Evolutionary conservation across 176 grass and related monocot genomes (phyloP).

Genomic region (Lolium rigidum): DNA sequence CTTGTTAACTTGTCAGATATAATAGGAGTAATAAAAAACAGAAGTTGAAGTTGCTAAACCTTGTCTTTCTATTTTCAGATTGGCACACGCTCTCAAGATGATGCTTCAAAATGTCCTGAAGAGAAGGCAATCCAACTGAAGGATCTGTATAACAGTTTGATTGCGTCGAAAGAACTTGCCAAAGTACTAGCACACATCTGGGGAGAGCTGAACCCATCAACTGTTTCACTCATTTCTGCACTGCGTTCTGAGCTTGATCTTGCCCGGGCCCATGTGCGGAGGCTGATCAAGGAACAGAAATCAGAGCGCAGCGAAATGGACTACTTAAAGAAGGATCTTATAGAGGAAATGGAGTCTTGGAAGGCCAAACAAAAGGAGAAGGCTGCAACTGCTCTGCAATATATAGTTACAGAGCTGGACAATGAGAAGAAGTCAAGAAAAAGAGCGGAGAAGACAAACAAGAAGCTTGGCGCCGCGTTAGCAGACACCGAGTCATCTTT

Average conservation of each 20-base stretch:
- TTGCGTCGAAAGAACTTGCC: slow-evolving; percentile 78
- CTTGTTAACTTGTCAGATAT: not conserved
- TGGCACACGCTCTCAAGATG: slow-evolving; percentile 36
- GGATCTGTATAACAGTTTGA: slow-evolving; percentile 64
- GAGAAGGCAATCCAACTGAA: slow-evolving; percentile 45
- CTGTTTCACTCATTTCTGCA: slow-evolving; percentile 64
- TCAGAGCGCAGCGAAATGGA: slow-evolving; percentile 29
- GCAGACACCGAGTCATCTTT: slow-evolving; percentile 57
- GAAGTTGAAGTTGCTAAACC: slow-evolving; percentile 4
- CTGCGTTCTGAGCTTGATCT: slow-evolving; percentile 66
- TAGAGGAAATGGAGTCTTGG: slow-evolving; percentile 61
- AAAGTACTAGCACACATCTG: slow-evolving; percentile 67
- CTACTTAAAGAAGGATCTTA: slow-evolving; percentile 29
- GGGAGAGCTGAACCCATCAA: slow-evolving; percentile 62
- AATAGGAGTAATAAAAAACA: not conserved
- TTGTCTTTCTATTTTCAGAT: slow-evolving; percentile 36
- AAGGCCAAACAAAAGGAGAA: slow-evolving; percentile 69
- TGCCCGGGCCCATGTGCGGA: slow-evolving; percentile 53
- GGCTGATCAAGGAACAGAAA: slow-evolving; percentile 53
- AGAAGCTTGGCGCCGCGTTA: slow-evolving; percentile 58
- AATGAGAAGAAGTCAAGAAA: slow-evolving; percentile 72
- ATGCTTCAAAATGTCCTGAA: slow-evolving; percentile 34
- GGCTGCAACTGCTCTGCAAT: slow-evolving; percentile 49
- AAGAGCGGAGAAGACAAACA: slow-evolving; percentile 71
- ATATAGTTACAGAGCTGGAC: slow-evolving; percentile 57